Conservation (phyloP, 2,329 filamentous ascomycete species). For the Exophiala sp. region DNA sequence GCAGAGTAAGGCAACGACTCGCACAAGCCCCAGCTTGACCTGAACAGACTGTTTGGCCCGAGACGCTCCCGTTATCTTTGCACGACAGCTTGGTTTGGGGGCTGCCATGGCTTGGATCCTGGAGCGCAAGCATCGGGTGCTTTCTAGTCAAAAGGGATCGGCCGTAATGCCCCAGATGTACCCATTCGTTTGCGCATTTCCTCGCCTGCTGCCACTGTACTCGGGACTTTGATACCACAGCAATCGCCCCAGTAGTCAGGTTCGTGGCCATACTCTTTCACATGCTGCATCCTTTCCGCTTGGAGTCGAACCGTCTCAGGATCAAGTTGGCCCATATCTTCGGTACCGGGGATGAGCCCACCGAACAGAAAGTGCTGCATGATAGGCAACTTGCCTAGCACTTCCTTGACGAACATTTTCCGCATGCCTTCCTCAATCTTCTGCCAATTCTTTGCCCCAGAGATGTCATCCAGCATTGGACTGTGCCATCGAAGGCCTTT, state of each 20-base stretch:
- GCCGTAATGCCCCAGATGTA: constrained; percentile 56
- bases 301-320: constrained; percentile 45
- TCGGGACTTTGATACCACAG: constrained; percentile 95
- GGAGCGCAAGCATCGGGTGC: not conserved
- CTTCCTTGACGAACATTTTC: constrained; percentile 92
- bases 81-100: not conserved
- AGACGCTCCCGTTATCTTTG: not conserved
- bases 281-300: constrained; percentile 57
- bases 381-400: constrained; percentile 85
- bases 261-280: constrained; percentile 59
- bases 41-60: not conserved
- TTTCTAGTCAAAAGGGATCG: constrained; percentile 44
- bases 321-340: constrained; percentile 63
- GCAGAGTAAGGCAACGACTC: constrained; percentile 18
- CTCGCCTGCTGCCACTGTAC: constrained; percentile 81
- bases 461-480: constrained; percentile 98
- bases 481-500: constrained; percentile 93
- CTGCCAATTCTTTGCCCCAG: constrained; percentile 75
- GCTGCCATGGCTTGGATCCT: not conserved
- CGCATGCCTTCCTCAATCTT: constrained; percentile 96
- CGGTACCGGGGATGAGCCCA: constrained; percentile 68
- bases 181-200: constrained; percentile 72
- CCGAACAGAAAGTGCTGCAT: constrained; percentile 99
- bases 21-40: constrained; percentile 1
- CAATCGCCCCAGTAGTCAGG: constrained; percentile 78